A percentile compares a stretch with the other conserved stretches of the same genome.
phyloP scores from a whole-genome alignment of 2,329 filamentous ascomycete species.

The Aspergillus vadensis region DNA sequence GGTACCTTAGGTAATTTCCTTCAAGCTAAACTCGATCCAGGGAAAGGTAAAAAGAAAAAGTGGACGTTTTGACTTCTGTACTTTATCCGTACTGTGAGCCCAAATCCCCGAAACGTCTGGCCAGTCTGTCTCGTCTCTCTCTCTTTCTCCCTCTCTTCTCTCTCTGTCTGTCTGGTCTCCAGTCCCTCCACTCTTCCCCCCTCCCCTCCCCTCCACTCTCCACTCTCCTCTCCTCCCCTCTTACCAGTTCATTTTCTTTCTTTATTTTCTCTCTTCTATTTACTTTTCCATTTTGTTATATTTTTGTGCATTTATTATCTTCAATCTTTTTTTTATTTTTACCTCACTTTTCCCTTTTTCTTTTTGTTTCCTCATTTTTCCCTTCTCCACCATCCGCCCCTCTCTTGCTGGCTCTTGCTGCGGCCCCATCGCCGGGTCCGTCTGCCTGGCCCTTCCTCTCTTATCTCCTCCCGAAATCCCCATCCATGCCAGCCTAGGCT shows the following conservation, averaged over 20 bases:
- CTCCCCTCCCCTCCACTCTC: background rate
- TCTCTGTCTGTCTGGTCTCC: constrained; percentile 4
- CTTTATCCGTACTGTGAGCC: background rate
- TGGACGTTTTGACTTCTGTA: too few relatives aligned
- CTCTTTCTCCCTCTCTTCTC: background rate
- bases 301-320: background rate
- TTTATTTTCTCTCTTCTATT: background rate
- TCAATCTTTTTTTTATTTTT: background rate
- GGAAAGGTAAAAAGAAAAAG: background rate
- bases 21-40: constrained; percentile 14
- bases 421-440: constrained; percentile 19
- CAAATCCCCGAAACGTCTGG: constrained; percentile 6
- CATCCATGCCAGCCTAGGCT: constrained; percentile 11
- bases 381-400: constrained; percentile 2
- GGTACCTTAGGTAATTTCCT: constrained; percentile 15
- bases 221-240: background rate
- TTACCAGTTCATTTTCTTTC: background rate
- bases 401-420: background rate
- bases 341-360: background rate
- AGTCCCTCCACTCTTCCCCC: background rate
- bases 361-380: background rate
- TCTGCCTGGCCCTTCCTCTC: constrained; percentile 9
- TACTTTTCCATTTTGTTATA: background rate
- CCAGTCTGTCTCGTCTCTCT: too few relatives aligned
- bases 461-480: constrained; percentile 13